These are phyloP conservation scores for Ruellia speciosa DNA, from an alignment of 305 asterid species.

Conservation along the genomic window DNA sequence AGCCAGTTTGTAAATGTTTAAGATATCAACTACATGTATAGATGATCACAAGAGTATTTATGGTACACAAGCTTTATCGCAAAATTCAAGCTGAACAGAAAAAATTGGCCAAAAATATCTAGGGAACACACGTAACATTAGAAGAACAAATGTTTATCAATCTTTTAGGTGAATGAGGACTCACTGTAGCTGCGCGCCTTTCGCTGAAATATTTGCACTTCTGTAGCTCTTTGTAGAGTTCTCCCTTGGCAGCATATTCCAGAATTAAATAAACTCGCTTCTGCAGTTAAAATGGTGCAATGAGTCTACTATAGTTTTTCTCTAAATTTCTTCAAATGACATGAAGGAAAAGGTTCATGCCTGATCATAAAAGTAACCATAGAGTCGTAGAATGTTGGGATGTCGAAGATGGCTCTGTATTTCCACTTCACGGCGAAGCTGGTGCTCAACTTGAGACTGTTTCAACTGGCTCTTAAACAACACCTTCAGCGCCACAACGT, in stretches of 20 bases:
- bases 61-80: too few relatives aligned
- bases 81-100: too few relatives aligned
- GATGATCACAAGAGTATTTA: too few relatives aligned
- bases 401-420: conserved; percentile 95
- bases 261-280: conserved; percentile 86
- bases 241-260: conserved; percentile 95
- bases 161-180: conserved; percentile 20
- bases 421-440: conserved; percentile 97
- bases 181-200: conserved; percentile 88
- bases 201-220: conserved; percentile 81
- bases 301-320: background rate
- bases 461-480: conserved; percentile 80
- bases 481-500: conserved; percentile 85
- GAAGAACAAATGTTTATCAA: too few relatives aligned
- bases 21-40: background rate
- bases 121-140: too few relatives aligned
- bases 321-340: conserved; percentile 2
- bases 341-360: conserved; percentile 25
- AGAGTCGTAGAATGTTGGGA: conserved; percentile 82
- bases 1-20: conserved; percentile 15
- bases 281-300: conserved; percentile 37
- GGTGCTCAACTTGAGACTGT: conserved; percentile 94
- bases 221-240: conserved; percentile 81
- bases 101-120: too few relatives aligned
- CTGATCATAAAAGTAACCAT: conserved; percentile 94